Percentiles rank a stretch among this genome's conserved stretches.
Conservation (phyloP, 345 rosid genomes). For the Pistacia atlantica region DNA sequence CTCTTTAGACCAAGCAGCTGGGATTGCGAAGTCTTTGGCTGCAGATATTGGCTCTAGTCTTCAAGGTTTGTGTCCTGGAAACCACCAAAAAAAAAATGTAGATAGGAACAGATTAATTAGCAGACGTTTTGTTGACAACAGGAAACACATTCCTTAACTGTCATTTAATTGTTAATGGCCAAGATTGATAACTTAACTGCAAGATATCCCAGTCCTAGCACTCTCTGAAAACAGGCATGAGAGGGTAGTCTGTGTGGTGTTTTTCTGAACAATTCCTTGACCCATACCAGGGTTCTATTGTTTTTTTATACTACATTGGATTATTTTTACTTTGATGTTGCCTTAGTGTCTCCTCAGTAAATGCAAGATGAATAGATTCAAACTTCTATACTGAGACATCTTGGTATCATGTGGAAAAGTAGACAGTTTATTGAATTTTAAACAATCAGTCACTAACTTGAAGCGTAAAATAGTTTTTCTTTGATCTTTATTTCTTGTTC, state of each 20-base stretch:
- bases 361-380: not conserved
- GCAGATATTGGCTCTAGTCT: constrained; percentile 66
- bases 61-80: constrained; percentile 51
- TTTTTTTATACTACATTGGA: not conserved
- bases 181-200: not conserved
- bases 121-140: not conserved
- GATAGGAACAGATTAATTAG: not conserved
- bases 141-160: not conserved
- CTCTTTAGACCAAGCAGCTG: constrained; percentile 63
- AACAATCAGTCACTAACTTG: not conserved
- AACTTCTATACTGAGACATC: not conserved
- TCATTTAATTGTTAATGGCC: not conserved
- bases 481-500: constrained; percentile 1
- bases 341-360: not conserved
- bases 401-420: not conserved
- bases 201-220: not conserved
- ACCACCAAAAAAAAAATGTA: constrained; percentile 3
- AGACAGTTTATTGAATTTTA: not conserved
- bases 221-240: not conserved
- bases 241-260: not conserved
- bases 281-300: not conserved
- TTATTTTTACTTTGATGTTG: not conserved
- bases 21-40: constrained; percentile 67
- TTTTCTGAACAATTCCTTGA: not conserved
- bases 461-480: constrained; percentile 2